Conservation (phyloP, 1,139 yeast species). For the Lodderomyces margitis region DNA sequence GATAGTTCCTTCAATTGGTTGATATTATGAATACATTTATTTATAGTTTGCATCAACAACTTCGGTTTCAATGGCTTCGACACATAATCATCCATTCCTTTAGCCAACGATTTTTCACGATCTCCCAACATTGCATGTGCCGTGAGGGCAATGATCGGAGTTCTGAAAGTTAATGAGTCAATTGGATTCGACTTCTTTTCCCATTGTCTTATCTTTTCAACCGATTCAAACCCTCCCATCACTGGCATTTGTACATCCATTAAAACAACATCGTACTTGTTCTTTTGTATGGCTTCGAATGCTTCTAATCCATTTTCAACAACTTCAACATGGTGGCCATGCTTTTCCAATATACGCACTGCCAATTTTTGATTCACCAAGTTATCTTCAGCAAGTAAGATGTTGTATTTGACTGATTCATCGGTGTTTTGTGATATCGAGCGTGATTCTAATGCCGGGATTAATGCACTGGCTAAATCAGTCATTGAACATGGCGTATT, state of each 20-base stretch:
- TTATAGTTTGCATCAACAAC: constrained; percentile 76
- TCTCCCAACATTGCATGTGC: constrained; percentile 95
- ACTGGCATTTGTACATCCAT: constrained; percentile 97
- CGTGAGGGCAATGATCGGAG: constrained; percentile 85
- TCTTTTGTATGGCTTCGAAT: constrained; percentile 67
- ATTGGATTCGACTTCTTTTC: constrained; percentile 78
- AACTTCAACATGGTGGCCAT: constrained; percentile 77
- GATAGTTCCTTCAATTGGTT: constrained; percentile 57
- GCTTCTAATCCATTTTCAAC: constrained; percentile 88
- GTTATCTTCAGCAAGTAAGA: constrained; percentile 83
- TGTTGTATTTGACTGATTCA: constrained; percentile 71
- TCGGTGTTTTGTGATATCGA: constrained; percentile 80
- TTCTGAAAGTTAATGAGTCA: constrained; percentile 59
- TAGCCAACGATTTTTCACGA: constrained; percentile 78
- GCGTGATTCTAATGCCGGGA: constrained; percentile 81
- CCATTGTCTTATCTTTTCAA: constrained; percentile 83
- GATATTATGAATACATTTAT: constrained; percentile 74
- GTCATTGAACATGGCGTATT: constrained; percentile 82
- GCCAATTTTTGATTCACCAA: constrained; percentile 85
- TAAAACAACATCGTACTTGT: constrained; percentile 71
- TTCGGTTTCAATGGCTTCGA: constrained; percentile 86
- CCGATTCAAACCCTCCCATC: constrained; percentile 93
- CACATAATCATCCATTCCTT: constrained; percentile 89
- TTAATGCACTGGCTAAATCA: constrained; percentile 76
- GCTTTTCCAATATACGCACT: constrained; percentile 75